Conservation (phyloP, 2,329 filamentous ascomycete genomes). For the Penicillium janthinellum region DNA sequence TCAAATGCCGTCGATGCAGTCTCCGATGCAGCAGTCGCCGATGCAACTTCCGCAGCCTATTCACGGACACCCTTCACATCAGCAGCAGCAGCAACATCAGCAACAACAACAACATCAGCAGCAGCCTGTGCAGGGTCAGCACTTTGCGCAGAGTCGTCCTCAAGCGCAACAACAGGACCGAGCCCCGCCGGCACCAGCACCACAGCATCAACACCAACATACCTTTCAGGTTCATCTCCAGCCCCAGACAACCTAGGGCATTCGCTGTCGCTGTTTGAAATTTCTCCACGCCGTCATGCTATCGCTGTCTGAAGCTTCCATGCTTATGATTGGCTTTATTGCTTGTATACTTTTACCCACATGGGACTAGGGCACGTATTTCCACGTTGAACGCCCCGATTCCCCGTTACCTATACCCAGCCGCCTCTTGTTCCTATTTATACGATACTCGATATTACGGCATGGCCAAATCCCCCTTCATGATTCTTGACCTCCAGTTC, state of each 20-base stretch:
- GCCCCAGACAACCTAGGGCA: slow-evolving; percentile 23
- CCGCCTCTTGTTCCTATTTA: slow-evolving; percentile 1
- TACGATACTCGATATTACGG: background rate
- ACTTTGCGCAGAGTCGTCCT: background rate
- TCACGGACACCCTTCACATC: slow-evolving; percentile 18
- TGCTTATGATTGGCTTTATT: background rate
- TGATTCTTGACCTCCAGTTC: background rate
- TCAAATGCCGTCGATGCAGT: slow-evolving; percentile 26
- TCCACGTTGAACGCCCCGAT: slow-evolving; percentile 7
- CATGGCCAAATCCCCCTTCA: background rate
- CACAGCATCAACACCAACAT: slow-evolving; percentile 31
- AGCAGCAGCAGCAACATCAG: slow-evolving; percentile 19
- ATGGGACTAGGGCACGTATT: background rate
- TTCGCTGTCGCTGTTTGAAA: background rate
- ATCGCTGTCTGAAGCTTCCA: background rate
- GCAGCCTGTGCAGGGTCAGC: background rate
- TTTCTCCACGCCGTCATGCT: background rate
- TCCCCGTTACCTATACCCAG: background rate
- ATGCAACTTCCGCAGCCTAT: slow-evolving; percentile 20
- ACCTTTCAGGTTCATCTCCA: slow-evolving; percentile 30
- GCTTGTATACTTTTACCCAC: background rate
- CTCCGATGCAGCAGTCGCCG: slow-evolving; percentile 21
- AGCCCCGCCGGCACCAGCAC: slow-evolving; percentile 26
- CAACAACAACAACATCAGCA: slow-evolving; percentile 8
- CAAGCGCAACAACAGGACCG: slow-evolving; percentile 17